These are phyloP conservation scores for Candida boidinii DNA, from an alignment of 805 yeast genomes.

Conservation along the genomic window DNA sequence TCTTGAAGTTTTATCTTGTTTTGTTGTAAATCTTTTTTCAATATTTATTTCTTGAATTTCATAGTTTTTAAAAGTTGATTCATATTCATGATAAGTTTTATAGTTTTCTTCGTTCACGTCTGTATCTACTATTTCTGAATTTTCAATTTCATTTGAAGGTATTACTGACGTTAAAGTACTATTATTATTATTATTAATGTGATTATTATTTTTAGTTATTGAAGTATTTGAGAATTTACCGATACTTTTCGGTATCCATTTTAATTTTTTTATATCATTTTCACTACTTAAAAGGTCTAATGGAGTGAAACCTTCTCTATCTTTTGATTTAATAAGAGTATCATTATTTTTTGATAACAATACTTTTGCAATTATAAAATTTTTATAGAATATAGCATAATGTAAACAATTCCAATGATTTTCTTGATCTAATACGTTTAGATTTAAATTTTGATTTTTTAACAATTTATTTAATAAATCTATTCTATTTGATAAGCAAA, in stretches of 20 bases:
- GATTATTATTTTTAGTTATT: too few relatives aligned
- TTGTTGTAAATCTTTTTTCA: slow-evolving; percentile 6
- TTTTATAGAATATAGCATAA: slow-evolving; percentile 50
- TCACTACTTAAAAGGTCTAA: slow-evolving; percentile 48
- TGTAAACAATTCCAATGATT: slow-evolving; percentile 81
- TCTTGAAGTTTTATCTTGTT: background rate
- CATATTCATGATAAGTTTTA: background rate
- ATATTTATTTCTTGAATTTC: slow-evolving; percentile 12
- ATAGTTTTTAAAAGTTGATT: background rate
- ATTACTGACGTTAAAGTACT: too few relatives aligned
- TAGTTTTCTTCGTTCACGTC: background rate
- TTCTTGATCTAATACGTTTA: slow-evolving; percentile 51
- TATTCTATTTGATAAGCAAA: slow-evolving; percentile 40
- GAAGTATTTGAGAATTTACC: slow-evolving; percentile 6
- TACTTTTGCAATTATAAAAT: slow-evolving; percentile 43
- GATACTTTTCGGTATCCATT: slow-evolving; percentile 18
- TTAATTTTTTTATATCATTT: slow-evolving; percentile 34
- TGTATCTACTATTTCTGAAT: too few relatives aligned
- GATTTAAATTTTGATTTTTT: slow-evolving; percentile 37
- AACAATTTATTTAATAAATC: slow-evolving; percentile 39
- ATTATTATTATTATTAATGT: too few relatives aligned
- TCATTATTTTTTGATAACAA: slow-evolving; percentile 21
- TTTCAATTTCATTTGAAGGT: too few relatives aligned
- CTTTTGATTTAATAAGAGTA: slow-evolving; percentile 45
- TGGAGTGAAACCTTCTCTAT: slow-evolving; percentile 66